Conservation (phyloP, 2,329 filamentous ascomycete species). For the Podosphaera fusca region DNA sequence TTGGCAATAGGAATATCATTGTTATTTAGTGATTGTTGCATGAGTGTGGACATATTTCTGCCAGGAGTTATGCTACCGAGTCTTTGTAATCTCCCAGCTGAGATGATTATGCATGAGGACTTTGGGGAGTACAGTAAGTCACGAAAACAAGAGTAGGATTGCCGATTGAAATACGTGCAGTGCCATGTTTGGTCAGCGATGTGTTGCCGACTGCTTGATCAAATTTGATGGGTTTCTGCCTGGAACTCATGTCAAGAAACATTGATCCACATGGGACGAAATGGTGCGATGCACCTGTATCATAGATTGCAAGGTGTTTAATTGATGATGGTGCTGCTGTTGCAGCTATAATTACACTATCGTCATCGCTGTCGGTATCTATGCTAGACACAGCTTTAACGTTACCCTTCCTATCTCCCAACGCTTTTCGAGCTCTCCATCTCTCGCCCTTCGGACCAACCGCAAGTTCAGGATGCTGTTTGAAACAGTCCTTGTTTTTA, state of each 20-base stretch:
- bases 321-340: background rate
- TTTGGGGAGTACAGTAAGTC: background rate
- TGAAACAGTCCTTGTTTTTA: background rate
- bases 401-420: too few species aligned
- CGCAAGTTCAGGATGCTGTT: background rate
- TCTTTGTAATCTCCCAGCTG: background rate
- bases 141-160: background rate
- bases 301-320: background rate
- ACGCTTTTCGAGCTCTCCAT: too few species aligned
- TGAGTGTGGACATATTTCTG: background rate
- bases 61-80: background rate
- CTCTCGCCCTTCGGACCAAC: too few species aligned
- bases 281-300: constrained; percentile 1
- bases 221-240: background rate
- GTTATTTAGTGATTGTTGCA: background rate
- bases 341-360: background rate
- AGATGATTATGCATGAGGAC: background rate
- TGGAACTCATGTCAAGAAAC: background rate
- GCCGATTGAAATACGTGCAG: background rate
- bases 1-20: background rate
- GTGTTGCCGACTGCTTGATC: background rate
- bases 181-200: background rate
- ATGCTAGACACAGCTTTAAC: too few species aligned
- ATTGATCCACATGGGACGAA: background rate
- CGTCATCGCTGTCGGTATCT: background rate